Conservation (phyloP, 345 rosid species). For the Erodium maritimum region DNA sequence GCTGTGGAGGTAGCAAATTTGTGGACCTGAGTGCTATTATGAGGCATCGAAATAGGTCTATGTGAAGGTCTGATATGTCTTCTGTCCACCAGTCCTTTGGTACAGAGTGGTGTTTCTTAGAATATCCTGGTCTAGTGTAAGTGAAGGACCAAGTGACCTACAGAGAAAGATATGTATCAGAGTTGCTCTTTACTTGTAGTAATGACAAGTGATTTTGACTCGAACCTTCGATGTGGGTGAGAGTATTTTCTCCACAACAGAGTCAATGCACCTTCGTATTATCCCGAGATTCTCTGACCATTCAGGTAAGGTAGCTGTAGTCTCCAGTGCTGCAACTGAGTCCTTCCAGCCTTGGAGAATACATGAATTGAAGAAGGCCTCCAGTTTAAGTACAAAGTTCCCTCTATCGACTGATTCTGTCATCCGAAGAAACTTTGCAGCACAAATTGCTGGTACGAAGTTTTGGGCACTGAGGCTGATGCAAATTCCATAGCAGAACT, state of each 20-base stretch:
- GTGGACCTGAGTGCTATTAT: constrained; percentile 60
- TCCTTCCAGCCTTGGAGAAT: constrained; percentile 95
- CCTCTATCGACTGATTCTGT: constrained; percentile 73
- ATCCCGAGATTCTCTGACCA: constrained; percentile 90
- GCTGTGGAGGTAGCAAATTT: constrained; percentile 51
- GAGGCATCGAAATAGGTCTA: constrained; percentile 79
- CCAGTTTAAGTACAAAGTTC: constrained; percentile 64
- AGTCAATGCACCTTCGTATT: constrained; percentile 70
- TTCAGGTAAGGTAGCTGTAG: constrained; percentile 50
- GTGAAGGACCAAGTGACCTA: constrained; percentile 94
- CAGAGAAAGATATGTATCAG: constrained; percentile 3
- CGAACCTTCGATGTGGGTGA: constrained; percentile 59
- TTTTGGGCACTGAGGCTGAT: constrained; percentile 77
- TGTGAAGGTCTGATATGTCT: constrained; percentile 76
- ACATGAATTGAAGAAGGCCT: constrained; percentile 82
- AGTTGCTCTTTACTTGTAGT: too few species aligned
- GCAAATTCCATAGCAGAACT: constrained; percentile 92
- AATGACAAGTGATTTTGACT: not conserved
- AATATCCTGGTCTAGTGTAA: constrained; percentile 68
- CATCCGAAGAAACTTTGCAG: constrained; percentile 89
- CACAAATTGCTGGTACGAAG: constrained; percentile 74
- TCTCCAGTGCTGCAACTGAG: constrained; percentile 57
- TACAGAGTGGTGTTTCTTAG: constrained; percentile 37
- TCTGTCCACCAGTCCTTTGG: constrained; percentile 99
- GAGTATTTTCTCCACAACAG: constrained; percentile 77